Conservation (phyloP, 140 eudicot species). For the Bidens hawaiensis region DNA sequence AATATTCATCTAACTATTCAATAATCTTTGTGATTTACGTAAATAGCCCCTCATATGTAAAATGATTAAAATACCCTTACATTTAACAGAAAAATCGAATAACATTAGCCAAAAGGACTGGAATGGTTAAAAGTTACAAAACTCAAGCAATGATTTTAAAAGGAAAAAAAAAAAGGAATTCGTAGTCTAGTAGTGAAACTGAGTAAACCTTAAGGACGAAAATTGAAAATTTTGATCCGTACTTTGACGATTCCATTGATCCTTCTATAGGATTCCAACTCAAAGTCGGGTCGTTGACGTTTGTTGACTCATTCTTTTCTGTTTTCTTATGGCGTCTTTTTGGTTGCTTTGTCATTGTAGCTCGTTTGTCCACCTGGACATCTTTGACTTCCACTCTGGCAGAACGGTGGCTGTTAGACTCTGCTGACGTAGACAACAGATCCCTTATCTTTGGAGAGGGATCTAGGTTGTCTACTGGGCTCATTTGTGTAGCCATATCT, state of each 20-base stretch:
- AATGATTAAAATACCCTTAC: too few species aligned
- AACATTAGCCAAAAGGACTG: too few species aligned
- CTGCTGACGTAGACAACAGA: constrained; percentile 33
- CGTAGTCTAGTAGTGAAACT: too few species aligned
- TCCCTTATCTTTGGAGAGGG: constrained; percentile 45
- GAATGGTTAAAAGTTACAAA: too few species aligned
- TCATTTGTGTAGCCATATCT: constrained; percentile 95
- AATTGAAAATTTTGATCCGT: constrained; percentile 15
- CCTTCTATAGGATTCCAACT: constrained; percentile 46
- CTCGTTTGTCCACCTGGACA: constrained; percentile 78
- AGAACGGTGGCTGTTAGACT: constrained; percentile 13
- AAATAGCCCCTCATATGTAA: too few species aligned
- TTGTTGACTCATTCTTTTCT: constrained; percentile 24
- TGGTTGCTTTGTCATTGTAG: constrained; percentile 32
- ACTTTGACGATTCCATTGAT: constrained; percentile 56
- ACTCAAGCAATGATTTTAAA: too few species aligned
- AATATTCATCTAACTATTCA: too few species aligned
- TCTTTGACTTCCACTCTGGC: constrained; percentile 61
- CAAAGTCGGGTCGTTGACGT: constrained; percentile 24
- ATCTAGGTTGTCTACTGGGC: constrained; percentile 50
- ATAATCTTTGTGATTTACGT: too few species aligned
- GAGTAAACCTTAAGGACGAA: too few species aligned
- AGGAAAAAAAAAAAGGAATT: too few species aligned
- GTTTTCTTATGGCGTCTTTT: constrained; percentile 26
- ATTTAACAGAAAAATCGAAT: too few species aligned